Evolutionary conservation across 2,329 filamentous ascomycete species (phyloP).

Genomic region (Monosporascus sp.): DNA sequence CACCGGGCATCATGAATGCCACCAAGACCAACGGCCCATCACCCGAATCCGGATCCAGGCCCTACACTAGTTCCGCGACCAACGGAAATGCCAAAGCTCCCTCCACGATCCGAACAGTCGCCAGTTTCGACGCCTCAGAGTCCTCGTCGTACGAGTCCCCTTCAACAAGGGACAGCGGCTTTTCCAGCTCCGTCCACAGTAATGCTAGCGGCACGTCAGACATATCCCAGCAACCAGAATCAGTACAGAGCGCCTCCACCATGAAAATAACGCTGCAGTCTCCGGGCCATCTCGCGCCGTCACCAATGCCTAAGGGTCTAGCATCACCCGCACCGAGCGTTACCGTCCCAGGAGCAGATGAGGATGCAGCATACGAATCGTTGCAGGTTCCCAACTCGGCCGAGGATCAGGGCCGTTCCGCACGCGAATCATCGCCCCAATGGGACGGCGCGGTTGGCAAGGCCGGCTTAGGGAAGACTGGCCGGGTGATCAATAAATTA

Average conservation of each 20-base stretch:
- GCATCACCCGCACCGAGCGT: conserved; percentile 19
- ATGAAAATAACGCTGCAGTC: conserved; percentile 25
- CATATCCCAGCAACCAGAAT: conserved; percentile 29
- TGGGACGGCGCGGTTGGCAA: conserved; percentile 67
- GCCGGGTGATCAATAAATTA: conserved; percentile 73
- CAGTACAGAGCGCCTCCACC: conserved; percentile 24
- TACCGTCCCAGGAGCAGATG: conserved; percentile 11
- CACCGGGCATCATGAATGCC: conserved; percentile 15
- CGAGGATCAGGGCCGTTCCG: conserved; percentile 22
- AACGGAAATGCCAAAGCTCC: conserved; percentile 28
- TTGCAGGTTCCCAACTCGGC: conserved; percentile 33
- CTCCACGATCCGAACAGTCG: conserved; percentile 53
- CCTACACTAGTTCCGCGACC: conserved; percentile 12
- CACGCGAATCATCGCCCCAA: conserved; percentile 29
- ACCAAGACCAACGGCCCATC: conserved; percentile 16
- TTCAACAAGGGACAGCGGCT: conserved; percentile 42
- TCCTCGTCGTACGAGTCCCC: conserved; percentile 32
- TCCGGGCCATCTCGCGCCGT: conserved; percentile 9
- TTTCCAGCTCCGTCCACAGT: conserved; percentile 53
- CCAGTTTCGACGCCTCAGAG: conserved; percentile 47
- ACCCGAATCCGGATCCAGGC: conserved; percentile 17
- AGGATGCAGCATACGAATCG: conserved; percentile 15
- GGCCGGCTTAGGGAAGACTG: conserved; percentile 67
- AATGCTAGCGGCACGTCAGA: conserved; percentile 44
- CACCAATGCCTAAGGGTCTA: conserved; percentile 9